These are phyloP conservation scores for Eucalyptus sp. DNA, from an alignment of 345 rosid genomes.

Conservation along the genomic window DNA sequence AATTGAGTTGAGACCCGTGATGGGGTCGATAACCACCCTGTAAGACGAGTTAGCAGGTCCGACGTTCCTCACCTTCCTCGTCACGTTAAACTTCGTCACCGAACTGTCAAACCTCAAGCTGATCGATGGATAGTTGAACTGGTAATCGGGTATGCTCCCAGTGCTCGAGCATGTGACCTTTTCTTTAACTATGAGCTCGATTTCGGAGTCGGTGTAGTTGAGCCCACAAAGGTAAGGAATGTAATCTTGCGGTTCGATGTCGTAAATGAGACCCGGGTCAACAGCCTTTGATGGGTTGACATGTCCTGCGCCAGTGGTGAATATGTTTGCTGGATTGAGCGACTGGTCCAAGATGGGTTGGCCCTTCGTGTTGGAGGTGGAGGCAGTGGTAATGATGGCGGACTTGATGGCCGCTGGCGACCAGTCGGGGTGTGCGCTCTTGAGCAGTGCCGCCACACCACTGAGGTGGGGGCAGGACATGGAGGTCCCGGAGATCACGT, in stretches of 20 bases:
- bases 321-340: conserved; percentile 32
- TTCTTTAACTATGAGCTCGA: not conserved
- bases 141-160: not conserved
- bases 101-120: not conserved
- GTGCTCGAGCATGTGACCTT: conserved; percentile 2
- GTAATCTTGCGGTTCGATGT: conserved; percentile 33
- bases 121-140: conserved; percentile 15
- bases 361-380: conserved; percentile 6
- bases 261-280: conserved; percentile 52
- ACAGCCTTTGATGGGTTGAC: conserved; percentile 53
- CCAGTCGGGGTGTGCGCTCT: conserved; percentile 29
- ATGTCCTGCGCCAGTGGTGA: conserved; percentile 53
- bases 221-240: conserved; percentile 28
- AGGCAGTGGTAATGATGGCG: conserved; percentile 36
- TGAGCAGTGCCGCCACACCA: conserved; percentile 35
- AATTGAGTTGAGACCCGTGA: not conserved
- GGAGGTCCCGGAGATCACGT: conserved; percentile 31
- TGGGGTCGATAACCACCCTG: not conserved
- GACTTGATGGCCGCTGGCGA: conserved; percentile 37
- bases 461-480: conserved; percentile 47
- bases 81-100: not conserved
- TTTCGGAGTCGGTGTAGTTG: conserved; percentile 20
- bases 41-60: conserved; percentile 3
- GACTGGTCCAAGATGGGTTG: conserved; percentile 26
- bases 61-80: not conserved